These are phyloP conservation scores for Sequoiadendron giganteum DNA, from an alignment of 75 land plant genomes.

Conservation along the genomic window DNA sequence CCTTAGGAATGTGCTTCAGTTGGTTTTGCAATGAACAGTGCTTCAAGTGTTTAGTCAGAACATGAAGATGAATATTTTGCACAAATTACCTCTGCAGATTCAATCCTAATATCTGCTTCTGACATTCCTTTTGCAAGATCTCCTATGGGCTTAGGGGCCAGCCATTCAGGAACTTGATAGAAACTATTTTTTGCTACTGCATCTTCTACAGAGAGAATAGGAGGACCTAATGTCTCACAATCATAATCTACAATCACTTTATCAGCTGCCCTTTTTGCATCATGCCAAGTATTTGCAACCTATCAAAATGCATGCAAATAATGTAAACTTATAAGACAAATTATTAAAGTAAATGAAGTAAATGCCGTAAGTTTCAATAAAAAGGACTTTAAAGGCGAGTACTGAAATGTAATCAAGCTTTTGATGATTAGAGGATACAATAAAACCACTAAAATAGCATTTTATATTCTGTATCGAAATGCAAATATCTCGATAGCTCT, in stretches of 20 bases:
- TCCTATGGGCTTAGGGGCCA: conserved; percentile 41
- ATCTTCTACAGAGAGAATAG: conserved; percentile 77
- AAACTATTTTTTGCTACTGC: conserved; percentile 66
- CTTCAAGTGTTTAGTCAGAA: not conserved
- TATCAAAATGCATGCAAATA: conserved; percentile 10
- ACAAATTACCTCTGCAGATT: conserved; percentile 56
- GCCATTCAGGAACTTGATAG: conserved; percentile 40
- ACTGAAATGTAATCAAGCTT: not conserved
- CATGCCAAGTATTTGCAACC: conserved; percentile 81
- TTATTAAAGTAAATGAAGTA: not conserved
- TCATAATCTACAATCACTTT: conserved; percentile 68
- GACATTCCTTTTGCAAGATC: conserved; percentile 65
- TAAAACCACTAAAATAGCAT: not conserved
- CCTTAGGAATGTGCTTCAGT: not conserved
- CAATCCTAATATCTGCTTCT: conserved; percentile 66
- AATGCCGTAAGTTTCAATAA: not conserved
- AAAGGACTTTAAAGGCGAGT: not conserved
- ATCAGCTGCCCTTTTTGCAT: conserved; percentile 63
- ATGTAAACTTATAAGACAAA: not conserved
- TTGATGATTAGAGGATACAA: not conserved
- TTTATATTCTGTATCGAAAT: not conserved
- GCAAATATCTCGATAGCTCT: not conserved
- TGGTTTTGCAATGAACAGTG: not conserved
- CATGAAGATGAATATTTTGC: not conserved
- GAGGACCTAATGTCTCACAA: conserved; percentile 52